phyloP scores from a whole-genome alignment of 139 green algal genomes.

The Chlamydomonas sp. region DNA sequence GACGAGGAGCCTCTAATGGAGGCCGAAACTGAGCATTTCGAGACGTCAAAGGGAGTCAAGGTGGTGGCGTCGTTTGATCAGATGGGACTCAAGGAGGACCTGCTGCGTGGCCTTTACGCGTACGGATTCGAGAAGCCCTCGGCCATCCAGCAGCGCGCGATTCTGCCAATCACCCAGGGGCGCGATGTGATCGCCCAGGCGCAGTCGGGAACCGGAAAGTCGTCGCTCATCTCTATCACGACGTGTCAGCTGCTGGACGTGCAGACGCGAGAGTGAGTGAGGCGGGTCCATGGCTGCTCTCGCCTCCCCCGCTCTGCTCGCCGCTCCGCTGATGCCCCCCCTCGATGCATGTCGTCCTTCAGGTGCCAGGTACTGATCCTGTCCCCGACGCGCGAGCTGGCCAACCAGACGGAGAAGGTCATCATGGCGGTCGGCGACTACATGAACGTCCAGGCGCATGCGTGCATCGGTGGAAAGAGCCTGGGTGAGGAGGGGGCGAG shows the following conservation, averaged over 20 bases:
- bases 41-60: conserved; percentile 16
- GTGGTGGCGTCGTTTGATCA: conserved; percentile 12
- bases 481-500: conserved; percentile 47
- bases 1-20: too few relatives aligned
- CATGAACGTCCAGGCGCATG: conserved; percentile 86
- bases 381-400: conserved; percentile 95
- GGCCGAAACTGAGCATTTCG: conserved; percentile 3
- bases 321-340: not conserved
- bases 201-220: conserved; percentile 97
- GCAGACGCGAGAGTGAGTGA: conserved; percentile 56
- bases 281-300: too few relatives aligned
- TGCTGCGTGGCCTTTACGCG: conserved; percentile 88
- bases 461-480: conserved; percentile 91
- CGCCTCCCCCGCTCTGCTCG: too few relatives aligned
- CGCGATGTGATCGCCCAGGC: conserved; percentile 97
- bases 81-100: conserved; percentile 70
- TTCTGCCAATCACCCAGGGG: conserved; percentile 83
- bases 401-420: conserved; percentile 90
- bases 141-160: conserved; percentile 95
- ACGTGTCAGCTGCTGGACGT: conserved; percentile 77
- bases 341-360: not conserved
- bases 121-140: conserved; percentile 98
- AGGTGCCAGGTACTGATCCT: conserved; percentile 79
- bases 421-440: conserved; percentile 88
- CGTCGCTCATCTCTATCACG: conserved; percentile 86